Evolutionary conservation across 139 green algal species (phyloP), one percentile per base, ranked within the genome.

Genomic region (Limnomonas spitsbergensis): DNA sequence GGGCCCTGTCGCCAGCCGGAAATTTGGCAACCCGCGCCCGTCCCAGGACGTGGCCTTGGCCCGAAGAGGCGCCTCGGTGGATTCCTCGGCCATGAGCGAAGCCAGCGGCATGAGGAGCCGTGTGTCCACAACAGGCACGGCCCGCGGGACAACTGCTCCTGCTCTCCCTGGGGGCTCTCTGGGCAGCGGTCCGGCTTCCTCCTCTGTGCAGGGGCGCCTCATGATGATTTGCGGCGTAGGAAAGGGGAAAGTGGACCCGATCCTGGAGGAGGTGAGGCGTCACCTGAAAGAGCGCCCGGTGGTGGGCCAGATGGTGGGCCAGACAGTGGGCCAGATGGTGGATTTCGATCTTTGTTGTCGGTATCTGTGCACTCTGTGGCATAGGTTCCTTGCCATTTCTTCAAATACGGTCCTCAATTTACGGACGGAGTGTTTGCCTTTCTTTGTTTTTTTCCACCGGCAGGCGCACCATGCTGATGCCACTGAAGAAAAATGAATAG

Each of bases 231-330:
- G 47, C 14, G 47, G 14, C 14, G 47, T 14, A 61, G 47, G 47
- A 61, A 61, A 20, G 47, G 47, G 47, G 14, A 14, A 20, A 29
- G 47, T 61, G 9, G 83, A 88, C 68, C 79, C 83, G 24, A 79
- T 85, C 2, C 78, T 86, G 74, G 83, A 88, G 39, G 75, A 78
- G 40, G 71, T 79, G 14, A 27, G 42, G 14, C 14, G 47, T 61
- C 20, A 20, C 20, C 14, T 61, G n/a, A n/a, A n/a, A n/a, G n/a
- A n/a, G n/a, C n/a, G n/a, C 47, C 47, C 14, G 47, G 20, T 61
- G 14, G 47, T 29, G 20, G 47, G 14, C 47, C 20, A 20, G 47
- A 61, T 14, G 20, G 14, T 61, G 47, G 20, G n/a, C 47, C 47
- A 61, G 47, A 61, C 20, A 29, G 47, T 29, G 20, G 47, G 14